A percentile compares a stretch with the other conserved stretches of the same genome.
phyloP scores from a whole-genome alignment of 441 rosid species.

The Adansonia madagascariensis region DNA sequence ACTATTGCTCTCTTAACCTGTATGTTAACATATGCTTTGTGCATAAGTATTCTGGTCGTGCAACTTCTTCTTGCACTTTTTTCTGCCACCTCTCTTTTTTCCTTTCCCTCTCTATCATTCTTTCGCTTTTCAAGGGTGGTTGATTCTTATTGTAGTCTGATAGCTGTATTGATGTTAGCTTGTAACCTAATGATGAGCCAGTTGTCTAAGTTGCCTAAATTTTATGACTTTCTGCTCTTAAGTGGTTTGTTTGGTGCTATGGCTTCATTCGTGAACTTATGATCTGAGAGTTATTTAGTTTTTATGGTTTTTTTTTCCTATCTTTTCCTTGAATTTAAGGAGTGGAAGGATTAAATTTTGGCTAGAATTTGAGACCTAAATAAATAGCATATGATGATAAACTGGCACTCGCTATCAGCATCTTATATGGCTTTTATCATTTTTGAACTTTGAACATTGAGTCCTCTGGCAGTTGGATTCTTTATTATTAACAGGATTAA shows the following conservation, averaged over 20 bases:
- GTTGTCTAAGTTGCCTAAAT: not conserved
- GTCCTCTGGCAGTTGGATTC: not conserved
- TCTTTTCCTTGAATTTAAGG: not conserved
- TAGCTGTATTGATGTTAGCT: constrained; percentile 1
- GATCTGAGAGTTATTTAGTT: constrained; percentile 6
- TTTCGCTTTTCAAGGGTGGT: not conserved
- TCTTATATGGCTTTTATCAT: not conserved
- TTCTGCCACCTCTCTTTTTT: not conserved
- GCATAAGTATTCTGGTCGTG: not conserved
- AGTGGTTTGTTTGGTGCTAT: constrained; percentile 15
- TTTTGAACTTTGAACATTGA: not conserved
- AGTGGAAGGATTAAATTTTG: not conserved
- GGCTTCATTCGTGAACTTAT: not conserved
- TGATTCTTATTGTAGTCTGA: not conserved
- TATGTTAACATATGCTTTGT: not conserved
- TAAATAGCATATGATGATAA: constrained; percentile 14
- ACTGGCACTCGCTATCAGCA: not conserved
- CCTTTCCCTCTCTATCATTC: not conserved
- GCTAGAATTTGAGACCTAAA: constrained; percentile 8
- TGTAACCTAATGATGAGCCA: not conserved
- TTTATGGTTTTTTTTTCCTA: not conserved
- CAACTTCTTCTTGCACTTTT: constrained; percentile 7
- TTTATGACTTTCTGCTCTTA: constrained; percentile 16
- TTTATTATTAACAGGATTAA: not conserved
- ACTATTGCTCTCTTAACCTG: not conserved